Percentiles rank a stretch among this genome's conserved stretches.
Evolutionary conservation across 1,139 yeast genomes (phyloP).

Genomic region (Blastobotrys proliferans): DNA sequence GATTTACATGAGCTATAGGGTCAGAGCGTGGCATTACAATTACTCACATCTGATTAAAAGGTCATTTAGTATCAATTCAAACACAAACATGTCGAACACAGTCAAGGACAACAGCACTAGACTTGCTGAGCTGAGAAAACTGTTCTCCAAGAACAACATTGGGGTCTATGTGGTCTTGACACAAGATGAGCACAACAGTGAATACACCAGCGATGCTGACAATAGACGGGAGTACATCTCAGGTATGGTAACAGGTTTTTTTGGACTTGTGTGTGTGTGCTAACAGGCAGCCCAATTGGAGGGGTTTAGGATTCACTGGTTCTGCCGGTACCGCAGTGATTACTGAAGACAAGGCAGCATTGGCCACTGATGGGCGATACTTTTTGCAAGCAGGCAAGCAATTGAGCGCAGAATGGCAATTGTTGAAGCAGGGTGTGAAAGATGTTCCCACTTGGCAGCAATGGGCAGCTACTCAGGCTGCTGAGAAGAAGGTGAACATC

Average conservation of each 20-base stretch:
- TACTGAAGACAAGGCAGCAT: constrained; percentile 67
- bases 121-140: constrained; percentile 56
- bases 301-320: constrained; percentile 58
- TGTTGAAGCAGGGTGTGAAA: constrained; percentile 73
- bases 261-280: neutral
- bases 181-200: constrained; percentile 93
- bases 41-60: constrained; percentile 2
- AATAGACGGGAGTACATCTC: constrained; percentile 82
- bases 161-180: constrained; percentile 83
- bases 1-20: constrained; percentile 15
- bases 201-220: constrained; percentile 76
- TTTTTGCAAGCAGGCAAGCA: constrained; percentile 87
- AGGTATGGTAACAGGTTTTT: constrained; percentile 23
- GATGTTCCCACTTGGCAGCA: constrained; percentile 84
- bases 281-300: neutral
- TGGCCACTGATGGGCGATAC: constrained; percentile 94
- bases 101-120: constrained; percentile 13
- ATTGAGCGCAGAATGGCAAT: constrained; percentile 76
- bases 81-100: constrained; percentile 1
- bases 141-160: constrained; percentile 61
- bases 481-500: constrained; percentile 36
- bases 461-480: constrained; percentile 54
- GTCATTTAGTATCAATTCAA: neutral
- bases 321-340: constrained; percentile 92
- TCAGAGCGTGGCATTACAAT: constrained; percentile 17